Evolutionary conservation across 345 rosid species (phyloP).

Genomic region (Diplotaxis tenuifolia): DNA sequence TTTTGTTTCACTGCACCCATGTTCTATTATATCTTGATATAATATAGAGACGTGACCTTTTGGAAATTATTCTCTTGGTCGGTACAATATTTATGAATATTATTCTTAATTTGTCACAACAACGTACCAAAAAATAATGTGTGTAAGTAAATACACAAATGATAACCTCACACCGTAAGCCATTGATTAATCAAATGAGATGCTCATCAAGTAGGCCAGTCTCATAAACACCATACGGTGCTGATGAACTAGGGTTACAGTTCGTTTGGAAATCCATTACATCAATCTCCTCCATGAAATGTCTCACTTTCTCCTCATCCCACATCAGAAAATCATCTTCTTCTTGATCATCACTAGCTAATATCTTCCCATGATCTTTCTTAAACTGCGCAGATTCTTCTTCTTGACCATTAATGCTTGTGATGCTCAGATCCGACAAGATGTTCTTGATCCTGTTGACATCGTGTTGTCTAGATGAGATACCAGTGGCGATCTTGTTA

Average conservation of each 20-base stretch:
- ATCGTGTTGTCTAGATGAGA: constrained; percentile 28
- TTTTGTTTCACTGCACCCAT: neutral
- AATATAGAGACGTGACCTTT: neutral
- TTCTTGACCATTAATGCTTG: constrained; percentile 1
- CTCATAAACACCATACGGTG: neutral
- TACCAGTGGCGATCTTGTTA: constrained; percentile 28
- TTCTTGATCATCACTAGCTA: constrained; percentile 3
- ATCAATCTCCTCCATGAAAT: constrained; percentile 15
- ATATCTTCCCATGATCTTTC: constrained; percentile 5
- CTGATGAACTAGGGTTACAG: neutral
- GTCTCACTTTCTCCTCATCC: constrained; percentile 18
- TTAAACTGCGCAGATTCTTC: neutral
- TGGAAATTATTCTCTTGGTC: neutral
- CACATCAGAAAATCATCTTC: constrained; percentile 8
- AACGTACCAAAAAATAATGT: neutral
- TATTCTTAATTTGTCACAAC: neutral
- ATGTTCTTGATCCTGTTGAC: constrained; percentile 28
- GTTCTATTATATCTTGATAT: neutral
- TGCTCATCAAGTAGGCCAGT: neutral
- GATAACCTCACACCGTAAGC: neutral
- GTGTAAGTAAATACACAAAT: neutral
- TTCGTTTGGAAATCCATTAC: constrained; percentile 4
- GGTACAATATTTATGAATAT: neutral
- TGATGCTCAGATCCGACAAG: neutral
- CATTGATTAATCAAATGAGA: neutral